Conservation (phyloP, 331 rosid genomes). For the Stylosanthes scabra region DNA sequence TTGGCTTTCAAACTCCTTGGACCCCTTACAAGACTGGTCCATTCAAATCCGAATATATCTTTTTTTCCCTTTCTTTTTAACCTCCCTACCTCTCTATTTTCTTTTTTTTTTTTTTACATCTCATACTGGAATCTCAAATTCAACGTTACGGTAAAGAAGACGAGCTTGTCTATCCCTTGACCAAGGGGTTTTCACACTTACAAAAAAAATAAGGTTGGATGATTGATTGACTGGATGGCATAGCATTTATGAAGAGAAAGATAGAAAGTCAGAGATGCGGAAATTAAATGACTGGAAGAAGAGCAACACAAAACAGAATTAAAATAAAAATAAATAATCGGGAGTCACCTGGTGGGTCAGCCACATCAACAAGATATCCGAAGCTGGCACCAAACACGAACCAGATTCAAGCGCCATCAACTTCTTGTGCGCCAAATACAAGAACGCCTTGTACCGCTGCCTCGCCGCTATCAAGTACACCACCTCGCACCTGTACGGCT, state of each 20-base stretch:
- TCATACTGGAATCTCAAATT: too few relatives aligned
- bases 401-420: conserved; percentile 37
- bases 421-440: conserved; percentile 56
- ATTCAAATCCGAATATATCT: too few relatives aligned
- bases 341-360: conserved; percentile 81
- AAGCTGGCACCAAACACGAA: conserved; percentile 74
- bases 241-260: conserved; percentile 19
- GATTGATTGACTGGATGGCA: not conserved
- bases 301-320: not conserved
- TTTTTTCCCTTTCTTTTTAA: too few relatives aligned
- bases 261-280: not conserved
- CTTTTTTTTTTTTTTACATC: too few relatives aligned
- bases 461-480: conserved; percentile 77
- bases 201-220: not conserved
- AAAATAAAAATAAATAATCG: conserved; percentile 14
- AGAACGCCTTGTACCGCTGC: conserved; percentile 81
- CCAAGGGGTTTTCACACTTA: too few relatives aligned
- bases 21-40: too few relatives aligned
- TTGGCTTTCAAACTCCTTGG: not conserved
- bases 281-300: not conserved
- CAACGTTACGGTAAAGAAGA: not conserved
- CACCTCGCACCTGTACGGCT: conserved; percentile 73
- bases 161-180: too few relatives aligned
- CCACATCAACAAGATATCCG: conserved; percentile 86
- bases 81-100: too few relatives aligned